A percentile compares a stretch with the other conserved stretches of the same genome.
phyloP scores from a whole-genome alignment of 208 protist genomes.

The Ichthyophonus hoferi region DNA sequence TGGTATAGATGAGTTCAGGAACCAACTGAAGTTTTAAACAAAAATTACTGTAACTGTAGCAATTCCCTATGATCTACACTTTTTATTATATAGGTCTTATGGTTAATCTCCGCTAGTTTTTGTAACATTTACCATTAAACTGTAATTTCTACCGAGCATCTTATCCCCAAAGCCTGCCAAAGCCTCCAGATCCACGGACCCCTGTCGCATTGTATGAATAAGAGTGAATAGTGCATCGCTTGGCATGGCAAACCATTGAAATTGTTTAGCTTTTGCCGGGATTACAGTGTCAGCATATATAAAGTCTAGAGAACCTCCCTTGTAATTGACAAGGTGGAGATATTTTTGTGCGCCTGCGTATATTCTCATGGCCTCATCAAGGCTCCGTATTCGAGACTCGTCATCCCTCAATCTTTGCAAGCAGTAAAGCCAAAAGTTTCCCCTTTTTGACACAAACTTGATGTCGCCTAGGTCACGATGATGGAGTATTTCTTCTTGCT shows the following conservation, averaged over 20 bases:
- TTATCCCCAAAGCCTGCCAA: background rate
- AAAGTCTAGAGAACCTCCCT: background rate
- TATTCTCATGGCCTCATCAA: background rate
- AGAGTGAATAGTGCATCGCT: background rate
- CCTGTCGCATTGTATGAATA: background rate
- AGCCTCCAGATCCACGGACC: background rate
- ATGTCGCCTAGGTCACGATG: background rate
- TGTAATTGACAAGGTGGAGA: background rate
- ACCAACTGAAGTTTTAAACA: too few relatives aligned
- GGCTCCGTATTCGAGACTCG: background rate
- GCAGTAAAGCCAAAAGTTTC: background rate
- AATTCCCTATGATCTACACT: too few relatives aligned
- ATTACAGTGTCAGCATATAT: background rate
- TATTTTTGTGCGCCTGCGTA: background rate
- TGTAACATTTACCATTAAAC: background rate
- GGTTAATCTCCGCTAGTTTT: too few relatives aligned
- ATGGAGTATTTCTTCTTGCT: background rate
- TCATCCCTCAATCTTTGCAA: background rate
- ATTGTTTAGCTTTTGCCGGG: background rate
- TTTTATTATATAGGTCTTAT: too few relatives aligned
- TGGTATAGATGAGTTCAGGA: too few relatives aligned
- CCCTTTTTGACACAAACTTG: background rate
- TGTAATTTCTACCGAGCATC: background rate
- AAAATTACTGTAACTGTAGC: too few relatives aligned
- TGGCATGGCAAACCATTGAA: background rate